A percentile compares a stretch with the other conserved stretches of the same genome.
Evolutionary conservation across 345 rosid genomes (phyloP).

Genomic region (Hirschfeldia incana): DNA sequence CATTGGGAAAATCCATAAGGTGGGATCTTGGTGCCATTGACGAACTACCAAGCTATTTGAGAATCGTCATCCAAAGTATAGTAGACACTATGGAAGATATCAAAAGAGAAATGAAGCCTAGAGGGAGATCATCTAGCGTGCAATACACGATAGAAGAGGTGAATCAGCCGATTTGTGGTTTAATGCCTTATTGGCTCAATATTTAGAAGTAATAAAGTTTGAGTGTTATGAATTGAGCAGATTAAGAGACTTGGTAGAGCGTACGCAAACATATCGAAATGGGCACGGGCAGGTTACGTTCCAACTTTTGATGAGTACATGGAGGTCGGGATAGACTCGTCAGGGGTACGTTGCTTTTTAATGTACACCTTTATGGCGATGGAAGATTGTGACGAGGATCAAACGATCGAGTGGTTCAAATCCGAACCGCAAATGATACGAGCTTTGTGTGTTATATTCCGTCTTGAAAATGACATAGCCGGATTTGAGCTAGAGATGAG

Average conservation of each 20-base stretch:
- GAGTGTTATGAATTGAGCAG: background rate
- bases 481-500: conserved; percentile 1
- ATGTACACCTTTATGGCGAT: background rate
- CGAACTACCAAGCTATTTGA: background rate
- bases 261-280: background rate
- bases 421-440: background rate
- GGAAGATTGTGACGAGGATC: conserved; percentile 2
- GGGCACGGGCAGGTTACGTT: conserved; percentile 1
- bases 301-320: conserved; percentile 23
- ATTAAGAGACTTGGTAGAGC: background rate
- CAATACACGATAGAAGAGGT: background rate
- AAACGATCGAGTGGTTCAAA: background rate
- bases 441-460: conserved; percentile 1
- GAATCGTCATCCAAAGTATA: background rate
- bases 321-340: background rate
- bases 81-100: background rate
- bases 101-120: background rate
- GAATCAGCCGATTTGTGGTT: background rate
- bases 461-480: conserved; percentile 8
- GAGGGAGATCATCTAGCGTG: background rate
- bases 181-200: background rate
- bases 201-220: background rate
- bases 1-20: background rate
- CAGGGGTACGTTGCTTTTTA: background rate
- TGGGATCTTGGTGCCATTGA: conserved; percentile 3